phyloP scores from a whole-genome alignment of 768 basidiomycete genomes.

The Naematelia encephala region DNA sequence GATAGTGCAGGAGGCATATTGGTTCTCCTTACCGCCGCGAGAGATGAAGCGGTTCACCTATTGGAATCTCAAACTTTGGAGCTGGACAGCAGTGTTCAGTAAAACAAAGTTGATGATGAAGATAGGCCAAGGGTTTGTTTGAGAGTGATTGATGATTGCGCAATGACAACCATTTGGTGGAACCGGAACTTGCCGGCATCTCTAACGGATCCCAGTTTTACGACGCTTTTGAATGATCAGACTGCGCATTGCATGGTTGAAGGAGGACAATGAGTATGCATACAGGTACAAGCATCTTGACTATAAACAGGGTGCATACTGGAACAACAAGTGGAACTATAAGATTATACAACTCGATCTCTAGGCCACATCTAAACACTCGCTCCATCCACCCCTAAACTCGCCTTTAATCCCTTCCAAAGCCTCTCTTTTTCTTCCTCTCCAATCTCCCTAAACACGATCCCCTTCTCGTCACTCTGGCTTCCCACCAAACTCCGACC shows the following conservation, averaged over 20 bases:
- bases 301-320: too few relatives aligned
- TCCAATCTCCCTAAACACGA: constrained; percentile 25
- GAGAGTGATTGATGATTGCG: too few relatives aligned
- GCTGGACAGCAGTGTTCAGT: too few relatives aligned
- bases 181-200: not conserved
- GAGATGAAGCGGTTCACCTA: too few relatives aligned
- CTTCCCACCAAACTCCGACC: constrained; percentile 5
- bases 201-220: too few relatives aligned
- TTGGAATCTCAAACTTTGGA: too few relatives aligned
- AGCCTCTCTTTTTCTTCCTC: constrained; percentile 18
- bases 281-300: too few relatives aligned
- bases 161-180: not conserved
- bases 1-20: not conserved
- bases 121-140: too few relatives aligned
- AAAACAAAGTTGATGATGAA: too few relatives aligned
- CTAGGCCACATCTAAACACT: not conserved
- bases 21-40: not conserved
- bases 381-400: constrained; percentile 8
- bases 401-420: constrained; percentile 19
- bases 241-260: too few relatives aligned
- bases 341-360: not conserved
- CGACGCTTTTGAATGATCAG: too few relatives aligned
- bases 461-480: constrained; percentile 10
- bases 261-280: too few relatives aligned
- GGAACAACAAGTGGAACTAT: not conserved